These are phyloP conservation scores for Chaetomiaceae sp. DNA, from an alignment of 2,329 filamentous ascomycete species.

Conservation along the genomic window DNA sequence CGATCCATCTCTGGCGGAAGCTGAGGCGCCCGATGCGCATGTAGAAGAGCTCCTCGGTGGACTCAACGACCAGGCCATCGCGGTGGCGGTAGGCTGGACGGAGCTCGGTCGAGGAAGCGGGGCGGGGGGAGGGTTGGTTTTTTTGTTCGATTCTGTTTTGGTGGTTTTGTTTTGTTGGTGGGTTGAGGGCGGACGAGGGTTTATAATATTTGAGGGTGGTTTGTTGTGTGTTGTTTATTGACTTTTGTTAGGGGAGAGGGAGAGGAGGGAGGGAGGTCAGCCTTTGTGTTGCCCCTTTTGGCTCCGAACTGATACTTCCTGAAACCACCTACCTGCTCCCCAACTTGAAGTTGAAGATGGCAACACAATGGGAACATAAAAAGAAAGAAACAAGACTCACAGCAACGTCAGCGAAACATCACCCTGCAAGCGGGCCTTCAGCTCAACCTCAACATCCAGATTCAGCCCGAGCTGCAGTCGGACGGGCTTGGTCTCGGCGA, in stretches of 20 bases:
- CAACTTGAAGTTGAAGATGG: not conserved
- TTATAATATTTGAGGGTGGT: too few species aligned
- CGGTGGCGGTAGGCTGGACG: conserved; percentile 10
- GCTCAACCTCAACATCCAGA: conserved; percentile 69
- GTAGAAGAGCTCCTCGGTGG: conserved; percentile 32
- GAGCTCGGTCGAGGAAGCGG: conserved; percentile 26
- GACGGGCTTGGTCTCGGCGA: conserved; percentile 29
- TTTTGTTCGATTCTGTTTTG: conserved; percentile 28
- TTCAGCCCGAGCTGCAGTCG: conserved; percentile 43
- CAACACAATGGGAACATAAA: not conserved
- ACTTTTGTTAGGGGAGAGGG: too few species aligned
- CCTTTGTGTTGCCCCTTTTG: too few species aligned
- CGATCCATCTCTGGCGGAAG: conserved; percentile 31
- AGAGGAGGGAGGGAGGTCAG: too few species aligned
- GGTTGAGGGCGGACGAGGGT: too few species aligned
- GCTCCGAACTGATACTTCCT: too few species aligned
- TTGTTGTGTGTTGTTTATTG: too few species aligned
- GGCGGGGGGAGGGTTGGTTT: conserved; percentile 19
- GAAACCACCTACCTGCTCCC: too few species aligned
- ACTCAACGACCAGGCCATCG: conserved; percentile 17
- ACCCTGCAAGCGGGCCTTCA: conserved; percentile 75
- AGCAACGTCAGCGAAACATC: conserved; percentile 67
- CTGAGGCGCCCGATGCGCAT: conserved; percentile 32
- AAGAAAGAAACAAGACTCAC: conserved; percentile 40
- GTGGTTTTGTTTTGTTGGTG: not conserved